phyloP scores from a whole-genome alignment of 495 filamentous ascomycete genomes.

The Geopyxis carbonaria region DNA sequence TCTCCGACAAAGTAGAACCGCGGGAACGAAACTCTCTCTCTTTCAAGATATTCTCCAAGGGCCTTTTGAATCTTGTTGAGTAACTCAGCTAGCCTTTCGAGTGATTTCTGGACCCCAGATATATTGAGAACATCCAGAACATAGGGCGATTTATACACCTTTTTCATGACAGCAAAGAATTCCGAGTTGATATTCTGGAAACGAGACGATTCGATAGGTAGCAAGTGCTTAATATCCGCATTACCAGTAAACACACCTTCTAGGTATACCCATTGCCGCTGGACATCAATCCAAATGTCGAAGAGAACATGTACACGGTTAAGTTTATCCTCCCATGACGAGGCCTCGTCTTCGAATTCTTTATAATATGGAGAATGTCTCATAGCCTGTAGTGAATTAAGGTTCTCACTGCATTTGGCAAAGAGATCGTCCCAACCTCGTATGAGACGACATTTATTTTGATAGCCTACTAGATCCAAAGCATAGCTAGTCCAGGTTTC shows the following conservation, averaged over 20 bases:
- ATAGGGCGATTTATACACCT: slow-evolving; percentile 85
- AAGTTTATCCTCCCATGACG: slow-evolving; percentile 91
- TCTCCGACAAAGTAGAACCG: slow-evolving; percentile 99
- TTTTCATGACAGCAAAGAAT: slow-evolving; percentile 95
- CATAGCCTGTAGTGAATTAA: slow-evolving; percentile 97
- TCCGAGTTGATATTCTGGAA: slow-evolving; percentile 99
- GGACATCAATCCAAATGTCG: slow-evolving; percentile 98
- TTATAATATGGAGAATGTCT: slow-evolving; percentile 97
- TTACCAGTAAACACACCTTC: slow-evolving; percentile 98
- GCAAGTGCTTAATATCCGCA: slow-evolving; percentile 93
- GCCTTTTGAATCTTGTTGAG: slow-evolving; percentile 99
- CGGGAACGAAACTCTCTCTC: slow-evolving; percentile 90
- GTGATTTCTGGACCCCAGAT: slow-evolving; percentile 79
- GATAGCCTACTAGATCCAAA: slow-evolving; percentile 88
- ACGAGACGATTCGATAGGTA: slow-evolving; percentile 85
- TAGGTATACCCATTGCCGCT: slow-evolving; percentile 97
- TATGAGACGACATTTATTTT: slow-evolving; percentile 92
- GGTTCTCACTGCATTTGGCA: slow-evolving; percentile 92
- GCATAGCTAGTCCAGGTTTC: slow-evolving; percentile 93
- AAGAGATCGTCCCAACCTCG: slow-evolving; percentile 97
- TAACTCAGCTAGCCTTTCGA: slow-evolving; percentile 84
- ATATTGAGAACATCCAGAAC: slow-evolving; percentile 93
- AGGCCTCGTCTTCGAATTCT: slow-evolving; percentile 94
- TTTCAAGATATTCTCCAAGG: slow-evolving; percentile 93
- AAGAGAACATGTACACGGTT: slow-evolving; percentile 95